Conservation (phyloP, 2,329 filamentous ascomycete species). For the Claviceps monticola region DNA sequence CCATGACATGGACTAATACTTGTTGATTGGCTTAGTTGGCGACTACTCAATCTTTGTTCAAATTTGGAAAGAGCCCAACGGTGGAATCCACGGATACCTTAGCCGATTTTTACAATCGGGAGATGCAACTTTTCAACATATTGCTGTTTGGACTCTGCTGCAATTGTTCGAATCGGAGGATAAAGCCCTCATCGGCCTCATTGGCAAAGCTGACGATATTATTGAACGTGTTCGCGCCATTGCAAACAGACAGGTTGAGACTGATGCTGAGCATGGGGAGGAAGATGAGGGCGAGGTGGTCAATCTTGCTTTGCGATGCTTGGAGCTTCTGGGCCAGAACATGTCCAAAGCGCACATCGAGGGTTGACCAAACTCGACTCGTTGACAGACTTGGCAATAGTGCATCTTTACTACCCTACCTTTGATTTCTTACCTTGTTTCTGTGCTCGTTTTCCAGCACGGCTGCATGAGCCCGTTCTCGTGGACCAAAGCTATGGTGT, state of each 20-base stretch:
- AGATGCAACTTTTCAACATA: slow-evolving; percentile 96
- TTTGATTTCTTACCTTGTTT: not conserved
- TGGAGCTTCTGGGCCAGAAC: slow-evolving; percentile 70
- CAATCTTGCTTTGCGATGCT: slow-evolving; percentile 74
- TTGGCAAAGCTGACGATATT: slow-evolving; percentile 81
- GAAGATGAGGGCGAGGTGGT: slow-evolving; percentile 91
- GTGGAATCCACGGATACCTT: slow-evolving; percentile 90
- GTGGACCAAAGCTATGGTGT: slow-evolving; percentile 1
- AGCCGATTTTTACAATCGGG: slow-evolving; percentile 86
- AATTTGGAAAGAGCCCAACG: slow-evolving; percentile 84
- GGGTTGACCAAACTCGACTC: slow-evolving; percentile 34
- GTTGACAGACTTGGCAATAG: not conserved
- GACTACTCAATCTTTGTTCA: slow-evolving; percentile 94
- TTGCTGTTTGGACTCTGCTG: slow-evolving; percentile 93
- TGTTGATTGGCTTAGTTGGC: slow-evolving; percentile 47
- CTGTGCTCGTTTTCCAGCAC: not conserved
- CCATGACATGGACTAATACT: not conserved
- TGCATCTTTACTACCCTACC: not conserved
- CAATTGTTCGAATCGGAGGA: slow-evolving; percentile 95
- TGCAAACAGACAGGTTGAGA: slow-evolving; percentile 75
- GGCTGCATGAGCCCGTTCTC: not conserved
- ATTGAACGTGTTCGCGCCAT: slow-evolving; percentile 86
- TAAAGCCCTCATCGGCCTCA: slow-evolving; percentile 71
- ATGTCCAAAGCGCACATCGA: slow-evolving; percentile 72
- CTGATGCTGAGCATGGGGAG: slow-evolving; percentile 73